Percentiles rank a stretch among this genome's conserved stretches.
phyloP scores from a whole-genome alignment of 352 stramenopile genomes.

The Phytophthora multivora region DNA sequence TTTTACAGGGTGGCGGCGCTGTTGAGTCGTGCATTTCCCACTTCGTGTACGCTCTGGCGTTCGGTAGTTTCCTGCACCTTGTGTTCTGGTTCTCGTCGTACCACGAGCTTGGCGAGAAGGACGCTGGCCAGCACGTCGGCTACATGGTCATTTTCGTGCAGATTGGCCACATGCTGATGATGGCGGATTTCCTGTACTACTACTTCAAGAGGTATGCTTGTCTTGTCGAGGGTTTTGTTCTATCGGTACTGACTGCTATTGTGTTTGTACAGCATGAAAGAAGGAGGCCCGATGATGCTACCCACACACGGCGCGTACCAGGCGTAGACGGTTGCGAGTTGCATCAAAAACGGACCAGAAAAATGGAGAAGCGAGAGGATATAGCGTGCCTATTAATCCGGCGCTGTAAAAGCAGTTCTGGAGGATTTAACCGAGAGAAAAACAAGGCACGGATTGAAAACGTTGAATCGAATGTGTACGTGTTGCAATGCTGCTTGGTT shows the following conservation, averaged over 20 bases:
- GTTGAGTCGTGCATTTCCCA: constrained; percentile 97
- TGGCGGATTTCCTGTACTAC: constrained; percentile 99
- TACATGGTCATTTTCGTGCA: constrained; percentile 98
- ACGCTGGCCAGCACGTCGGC: constrained; percentile 86
- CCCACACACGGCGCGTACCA: constrained; percentile 87
- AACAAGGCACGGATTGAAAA: constrained; percentile 24
- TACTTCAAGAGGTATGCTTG: constrained; percentile 93
- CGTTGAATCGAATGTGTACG: constrained; percentile 3
- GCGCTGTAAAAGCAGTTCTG: constrained; percentile 11
- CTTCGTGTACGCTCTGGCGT: constrained; percentile 96
- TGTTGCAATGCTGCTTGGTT: constrained; percentile 1
- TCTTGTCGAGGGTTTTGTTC: neutral
- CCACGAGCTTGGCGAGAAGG: constrained; percentile 96
- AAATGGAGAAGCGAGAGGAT: constrained; percentile 9
- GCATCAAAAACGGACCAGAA: constrained; percentile 17
- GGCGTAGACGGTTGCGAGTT: constrained; percentile 44
- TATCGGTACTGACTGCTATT: neutral
- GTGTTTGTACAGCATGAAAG: constrained; percentile 71
- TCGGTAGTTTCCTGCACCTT: constrained; percentile 96
- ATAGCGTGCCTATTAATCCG: constrained; percentile 26
- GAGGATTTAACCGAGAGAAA: constrained; percentile 30
- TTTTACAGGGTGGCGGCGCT: constrained; percentile 81
- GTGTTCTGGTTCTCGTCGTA: constrained; percentile 99
- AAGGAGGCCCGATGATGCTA: constrained; percentile 89
- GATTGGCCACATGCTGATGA: constrained; percentile 98